Evolutionary conservation across 176 grass and related monocot species (phyloP), one percentile per base, ranked within the genome.

Genomic region (Triticum urartu): DNA sequence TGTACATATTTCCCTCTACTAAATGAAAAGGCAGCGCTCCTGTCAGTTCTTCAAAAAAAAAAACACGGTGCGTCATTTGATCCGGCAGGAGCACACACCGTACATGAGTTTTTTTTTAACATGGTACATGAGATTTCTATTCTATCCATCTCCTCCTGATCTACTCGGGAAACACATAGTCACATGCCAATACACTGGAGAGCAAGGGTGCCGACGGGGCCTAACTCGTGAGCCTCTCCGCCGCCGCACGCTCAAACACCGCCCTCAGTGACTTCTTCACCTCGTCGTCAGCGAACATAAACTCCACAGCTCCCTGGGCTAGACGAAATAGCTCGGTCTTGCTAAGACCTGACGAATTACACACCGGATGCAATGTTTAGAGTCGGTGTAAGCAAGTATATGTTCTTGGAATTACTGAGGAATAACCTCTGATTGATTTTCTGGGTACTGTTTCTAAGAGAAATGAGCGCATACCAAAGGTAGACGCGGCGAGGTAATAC

Each of bases 291-390:
- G 90, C 93, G 74, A 98, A 98, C 24, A 77, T 63, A 28, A 86
- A 95, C 43, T 88, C 85, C 28, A 92, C 83, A 6, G 93, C 86
- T 4, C 87, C 87, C 72, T 79, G 86, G 82, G 96, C 78, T 67
- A 95, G 84, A 48, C 67, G 82, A 85, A 98, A 94, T 61, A 94
- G 86, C 77, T 98, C 91, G 60, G 26, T 30, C 82, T 98, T 94
- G 84, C 63, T 79, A 61, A 98, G 91, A 32, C 93, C 96, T 98
- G 79, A 25, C 28, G 77, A 26, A 89, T 39, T 32, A 48, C n/a
- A 0, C 32, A 72, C 30, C 43, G 15, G 15, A 63, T 63, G n/a
- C 58, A 40, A 11, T 66, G 24, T 13, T 42, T n/a, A 54, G 17
- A 34, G 13, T 54, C 40, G 17, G 52, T 45, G 26, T n/a, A 76